These are phyloP conservation scores for Coelastrella sp. DNA, from an alignment of 139 green algal species.

Conservation along the genomic window DNA sequence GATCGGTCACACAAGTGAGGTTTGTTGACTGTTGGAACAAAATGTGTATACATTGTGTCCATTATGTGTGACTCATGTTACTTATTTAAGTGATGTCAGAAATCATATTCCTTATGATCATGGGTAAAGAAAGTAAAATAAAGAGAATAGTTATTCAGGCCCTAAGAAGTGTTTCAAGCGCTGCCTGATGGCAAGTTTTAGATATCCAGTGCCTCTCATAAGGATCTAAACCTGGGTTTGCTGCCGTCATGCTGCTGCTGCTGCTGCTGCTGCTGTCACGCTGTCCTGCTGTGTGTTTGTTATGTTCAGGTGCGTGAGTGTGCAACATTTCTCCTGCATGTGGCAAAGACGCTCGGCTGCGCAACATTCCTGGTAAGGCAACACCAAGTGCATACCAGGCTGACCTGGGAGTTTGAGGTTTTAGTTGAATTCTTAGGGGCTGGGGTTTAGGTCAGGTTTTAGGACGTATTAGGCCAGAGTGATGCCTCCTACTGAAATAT, in stretches of 20 bases:
- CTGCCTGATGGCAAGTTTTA: no score
- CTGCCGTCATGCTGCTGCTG: not conserved
- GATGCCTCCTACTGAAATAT: no score
- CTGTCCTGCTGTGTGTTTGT: not conserved
- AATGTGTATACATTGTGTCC: not conserved
- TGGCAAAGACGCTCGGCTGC: constrained; percentile 76
- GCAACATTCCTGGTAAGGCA: constrained; percentile 84
- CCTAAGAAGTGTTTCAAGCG: no score
- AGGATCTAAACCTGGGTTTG: not conserved
- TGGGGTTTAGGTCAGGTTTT: no score
- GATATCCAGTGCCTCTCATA: not conserved
- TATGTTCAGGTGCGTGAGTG: constrained; percentile 89
- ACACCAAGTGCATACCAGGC: constrained; percentile 18
- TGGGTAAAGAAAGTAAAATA: no score
- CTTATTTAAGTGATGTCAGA: no score
- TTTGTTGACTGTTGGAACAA: not conserved
- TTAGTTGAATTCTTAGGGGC: no score
- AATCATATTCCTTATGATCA: no score
- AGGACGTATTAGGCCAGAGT: no score
- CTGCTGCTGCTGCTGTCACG: constrained; percentile 20
- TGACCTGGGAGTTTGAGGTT: no score
- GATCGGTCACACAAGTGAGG: constrained; percentile 74
- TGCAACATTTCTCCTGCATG: constrained; percentile 81
- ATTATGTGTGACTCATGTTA: no score
- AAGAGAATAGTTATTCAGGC: no score